Evolutionary conservation across 441 rosid species (phyloP).

Genomic region (Mallotus japonicus): DNA sequence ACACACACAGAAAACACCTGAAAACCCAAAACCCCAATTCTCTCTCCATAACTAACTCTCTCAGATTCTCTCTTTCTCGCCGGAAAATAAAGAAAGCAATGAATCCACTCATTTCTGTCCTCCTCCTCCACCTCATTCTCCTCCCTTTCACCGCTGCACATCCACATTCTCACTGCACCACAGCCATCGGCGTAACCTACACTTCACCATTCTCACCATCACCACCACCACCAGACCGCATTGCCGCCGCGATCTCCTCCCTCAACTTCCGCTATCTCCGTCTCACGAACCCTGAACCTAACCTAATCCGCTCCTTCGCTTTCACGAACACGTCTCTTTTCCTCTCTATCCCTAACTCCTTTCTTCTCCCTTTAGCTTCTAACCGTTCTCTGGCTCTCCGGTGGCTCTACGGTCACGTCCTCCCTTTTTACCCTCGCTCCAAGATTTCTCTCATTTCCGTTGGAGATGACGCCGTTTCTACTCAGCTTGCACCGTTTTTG

Average conservation of each 20-base stretch:
- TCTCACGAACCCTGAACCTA: slow-evolving; percentile 54
- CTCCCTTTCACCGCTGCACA: slow-evolving; percentile 2
- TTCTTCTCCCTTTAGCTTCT: slow-evolving; percentile 60
- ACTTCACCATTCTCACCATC: slow-evolving; percentile 14
- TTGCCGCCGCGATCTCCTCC: slow-evolving; percentile 35
- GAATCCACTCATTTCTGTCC: neutral
- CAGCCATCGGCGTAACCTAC: slow-evolving; percentile 27
- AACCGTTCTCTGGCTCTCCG: slow-evolving; percentile 62
- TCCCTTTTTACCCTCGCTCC: slow-evolving; percentile 77
- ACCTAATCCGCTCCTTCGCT: slow-evolving; percentile 61
- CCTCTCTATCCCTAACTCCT: slow-evolving; percentile 68
- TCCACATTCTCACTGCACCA: slow-evolving; percentile 22
- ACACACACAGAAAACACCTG: neutral
- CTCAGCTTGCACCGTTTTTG: slow-evolving; percentile 45
- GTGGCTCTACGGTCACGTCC: slow-evolving; percentile 66
- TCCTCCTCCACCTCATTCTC: slow-evolving; percentile 18
- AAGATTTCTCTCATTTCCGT: slow-evolving; percentile 69
- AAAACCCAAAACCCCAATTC: neutral
- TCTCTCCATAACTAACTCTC: neutral
- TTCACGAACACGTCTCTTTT: slow-evolving; percentile 69
- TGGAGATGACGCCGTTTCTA: slow-evolving; percentile 55
- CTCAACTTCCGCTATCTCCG: slow-evolving; percentile 56
- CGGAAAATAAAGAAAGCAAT: neutral
- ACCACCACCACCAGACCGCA: slow-evolving; percentile 34
- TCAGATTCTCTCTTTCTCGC: neutral